Evolutionary conservation across 2,329 filamentous ascomycete genomes (phyloP).

Genomic region (Trichoderma hamatum): DNA sequence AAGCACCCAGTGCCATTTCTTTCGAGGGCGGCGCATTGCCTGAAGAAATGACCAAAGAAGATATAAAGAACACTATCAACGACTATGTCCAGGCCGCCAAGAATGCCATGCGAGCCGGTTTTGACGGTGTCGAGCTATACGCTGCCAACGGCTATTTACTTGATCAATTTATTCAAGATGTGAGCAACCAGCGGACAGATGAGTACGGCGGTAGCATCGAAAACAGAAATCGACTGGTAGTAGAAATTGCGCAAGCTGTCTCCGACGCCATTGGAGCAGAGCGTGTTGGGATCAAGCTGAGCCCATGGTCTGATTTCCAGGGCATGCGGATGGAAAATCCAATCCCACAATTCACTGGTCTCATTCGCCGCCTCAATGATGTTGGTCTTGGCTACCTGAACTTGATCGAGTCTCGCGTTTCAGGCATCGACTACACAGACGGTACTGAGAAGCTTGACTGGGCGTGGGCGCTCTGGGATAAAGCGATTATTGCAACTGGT

Average conservation of each 20-base stretch:
- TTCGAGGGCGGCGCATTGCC: constrained; percentile 42
- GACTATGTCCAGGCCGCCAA: constrained; percentile 57
- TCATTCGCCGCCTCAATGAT: constrained; percentile 43
- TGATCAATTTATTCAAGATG: constrained; percentile 58
- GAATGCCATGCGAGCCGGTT: constrained; percentile 61
- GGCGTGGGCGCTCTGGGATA: constrained; percentile 40
- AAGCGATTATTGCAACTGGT: constrained; percentile 39
- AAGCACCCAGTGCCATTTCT: constrained; percentile 2
- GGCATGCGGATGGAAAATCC: constrained; percentile 66
- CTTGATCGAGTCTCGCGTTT: constrained; percentile 60
- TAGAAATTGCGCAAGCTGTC: constrained; percentile 49
- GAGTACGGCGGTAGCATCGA: constrained; percentile 54
- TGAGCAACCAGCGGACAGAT: constrained; percentile 53
- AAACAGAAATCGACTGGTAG: constrained; percentile 51
- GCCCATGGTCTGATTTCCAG: constrained; percentile 64
- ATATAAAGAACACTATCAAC: constrained; percentile 64
- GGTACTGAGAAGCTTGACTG: constrained; percentile 40
- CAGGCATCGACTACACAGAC: constrained; percentile 47
- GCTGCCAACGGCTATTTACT: constrained; percentile 62
- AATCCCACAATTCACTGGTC: constrained; percentile 63
- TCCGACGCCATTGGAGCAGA: constrained; percentile 41
- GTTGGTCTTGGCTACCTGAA: constrained; percentile 64
- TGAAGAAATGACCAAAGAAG: constrained; percentile 62
- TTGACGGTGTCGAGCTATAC: constrained; percentile 45
- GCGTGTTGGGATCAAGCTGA: constrained; percentile 59